Conservation (phyloP, 1,139 yeast genomes). For the Taphrina sp. region DNA sequence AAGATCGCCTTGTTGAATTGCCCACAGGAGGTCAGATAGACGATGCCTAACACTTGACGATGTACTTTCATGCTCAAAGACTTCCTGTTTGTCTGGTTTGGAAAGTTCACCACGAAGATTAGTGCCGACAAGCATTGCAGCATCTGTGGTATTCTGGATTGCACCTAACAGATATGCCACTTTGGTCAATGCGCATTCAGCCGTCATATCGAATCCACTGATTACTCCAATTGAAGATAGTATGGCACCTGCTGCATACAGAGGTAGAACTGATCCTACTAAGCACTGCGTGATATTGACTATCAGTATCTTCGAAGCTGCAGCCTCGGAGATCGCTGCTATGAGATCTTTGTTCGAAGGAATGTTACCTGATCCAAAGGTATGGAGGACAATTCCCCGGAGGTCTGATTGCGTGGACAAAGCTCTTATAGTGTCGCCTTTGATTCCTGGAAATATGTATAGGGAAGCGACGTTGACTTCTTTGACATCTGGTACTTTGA, state of each 20-base stretch:
- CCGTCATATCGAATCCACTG: slow-evolving; percentile 29
- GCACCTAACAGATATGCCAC: slow-evolving; percentile 26
- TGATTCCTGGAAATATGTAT: slow-evolving; percentile 29
- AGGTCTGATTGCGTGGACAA: slow-evolving; percentile 14
- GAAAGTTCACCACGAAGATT: slow-evolving; percentile 30
- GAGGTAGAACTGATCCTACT: slow-evolving; percentile 26
- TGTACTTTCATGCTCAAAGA: slow-evolving; percentile 4
- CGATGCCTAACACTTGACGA: slow-evolving; percentile 17
- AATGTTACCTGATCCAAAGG: slow-evolving; percentile 30
- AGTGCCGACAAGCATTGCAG: slow-evolving; percentile 1
- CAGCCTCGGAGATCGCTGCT: slow-evolving; percentile 16
- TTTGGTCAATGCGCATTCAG: slow-evolving; percentile 30
- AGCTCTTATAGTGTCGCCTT: slow-evolving; percentile 21
- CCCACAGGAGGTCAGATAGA: slow-evolving; percentile 13
- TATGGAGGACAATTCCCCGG: slow-evolving; percentile 24
- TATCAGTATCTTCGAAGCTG: slow-evolving; percentile 13
- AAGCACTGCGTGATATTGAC: slow-evolving; percentile 31
- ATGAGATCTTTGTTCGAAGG: slow-evolving; percentile 24
- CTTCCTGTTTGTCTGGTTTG: slow-evolving; percentile 5
- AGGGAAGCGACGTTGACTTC: slow-evolving; percentile 29
- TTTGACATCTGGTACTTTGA: slow-evolving; percentile 20
- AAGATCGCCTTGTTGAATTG: slow-evolving; percentile 5
- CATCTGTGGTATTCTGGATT: neutral
- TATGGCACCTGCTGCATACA: slow-evolving; percentile 31
- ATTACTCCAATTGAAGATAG: slow-evolving; percentile 25